phyloP scores from a whole-genome alignment of 2,329 filamentous ascomycete species.

The Calonectria pauciramosa region DNA sequence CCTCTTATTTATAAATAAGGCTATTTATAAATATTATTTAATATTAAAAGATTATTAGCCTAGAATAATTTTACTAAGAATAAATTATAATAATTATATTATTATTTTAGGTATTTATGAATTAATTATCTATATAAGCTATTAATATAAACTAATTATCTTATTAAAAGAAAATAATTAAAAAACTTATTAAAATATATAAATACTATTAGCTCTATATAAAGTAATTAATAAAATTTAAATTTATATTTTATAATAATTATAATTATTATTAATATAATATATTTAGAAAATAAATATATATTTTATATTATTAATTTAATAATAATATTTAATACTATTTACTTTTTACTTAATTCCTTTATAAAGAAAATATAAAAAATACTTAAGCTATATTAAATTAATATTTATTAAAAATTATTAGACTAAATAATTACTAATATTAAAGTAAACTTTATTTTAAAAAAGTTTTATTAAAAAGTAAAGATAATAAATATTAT shows the following conservation, averaged over 20 bases:
- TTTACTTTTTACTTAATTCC: no score
- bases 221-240: background rate
- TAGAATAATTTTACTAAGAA: no score
- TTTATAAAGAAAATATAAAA: no score
- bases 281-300: no score
- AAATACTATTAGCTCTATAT: background rate
- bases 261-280: no score
- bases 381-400: no score
- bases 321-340: no score
- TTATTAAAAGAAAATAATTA: background rate
- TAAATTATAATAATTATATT: background rate
- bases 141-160: background rate
- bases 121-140: background rate
- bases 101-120: no score
- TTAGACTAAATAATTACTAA: background rate
- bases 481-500: background rate
- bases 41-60: background rate
- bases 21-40: background rate
- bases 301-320: no score
- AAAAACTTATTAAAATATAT: background rate
- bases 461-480: no score
- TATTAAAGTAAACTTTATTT: background rate
- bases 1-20: background rate
- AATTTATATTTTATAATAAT: background rate
- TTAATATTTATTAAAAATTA: no score